Percentiles rank a stretch among this genome's conserved stretches.
Evolutionary conservation across 768 basidiomycete genomes (phyloP).

Genomic region (Boletellus emodensis): DNA sequence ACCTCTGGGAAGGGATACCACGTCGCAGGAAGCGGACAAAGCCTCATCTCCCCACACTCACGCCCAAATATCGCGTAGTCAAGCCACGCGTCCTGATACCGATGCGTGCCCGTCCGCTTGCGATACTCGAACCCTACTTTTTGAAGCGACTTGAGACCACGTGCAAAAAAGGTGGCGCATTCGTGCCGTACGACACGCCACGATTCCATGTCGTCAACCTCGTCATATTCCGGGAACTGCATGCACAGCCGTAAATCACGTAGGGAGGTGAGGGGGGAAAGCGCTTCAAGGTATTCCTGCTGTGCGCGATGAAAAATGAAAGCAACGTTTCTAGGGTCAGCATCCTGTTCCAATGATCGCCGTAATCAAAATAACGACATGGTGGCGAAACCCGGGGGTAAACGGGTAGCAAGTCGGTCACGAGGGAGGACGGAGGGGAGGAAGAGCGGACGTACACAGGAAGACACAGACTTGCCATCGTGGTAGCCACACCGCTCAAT

Average conservation of each 20-base stretch:
- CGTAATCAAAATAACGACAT: constrained; percentile 20
- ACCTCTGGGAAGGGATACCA: constrained; percentile 36
- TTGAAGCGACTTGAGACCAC: constrained; percentile 28
- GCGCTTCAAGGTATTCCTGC: constrained; percentile 34
- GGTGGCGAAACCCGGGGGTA: constrained; percentile 11
- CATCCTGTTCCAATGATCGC: constrained; percentile 21
- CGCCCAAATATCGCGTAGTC: constrained; percentile 28
- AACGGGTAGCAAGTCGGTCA: constrained; percentile 10
- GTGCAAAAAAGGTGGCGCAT: constrained; percentile 28
- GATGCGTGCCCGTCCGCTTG: constrained; percentile 33
- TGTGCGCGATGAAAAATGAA: constrained; percentile 25
- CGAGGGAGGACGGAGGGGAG: constrained; percentile 9
- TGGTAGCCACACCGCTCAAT: constrained; percentile 36
- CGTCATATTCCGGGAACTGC: constrained; percentile 35
- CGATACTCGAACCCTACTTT: constrained; percentile 36
- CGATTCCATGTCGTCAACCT: constrained; percentile 28
- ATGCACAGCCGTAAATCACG: constrained; percentile 33
- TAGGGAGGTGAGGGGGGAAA: constrained; percentile 25
- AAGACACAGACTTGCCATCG: constrained; percentile 35
- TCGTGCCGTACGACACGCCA: constrained; percentile 30
- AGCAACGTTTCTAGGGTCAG: constrained; percentile 30
- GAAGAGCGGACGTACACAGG: constrained; percentile 30
- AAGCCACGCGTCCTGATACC: constrained; percentile 36
- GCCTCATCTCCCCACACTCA: constrained; percentile 17
- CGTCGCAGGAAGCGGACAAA: constrained; percentile 24